These are phyloP conservation scores for Ambrosia trifida DNA, from an alignment of 129 eudicot genomes.

Conservation along the genomic window DNA sequence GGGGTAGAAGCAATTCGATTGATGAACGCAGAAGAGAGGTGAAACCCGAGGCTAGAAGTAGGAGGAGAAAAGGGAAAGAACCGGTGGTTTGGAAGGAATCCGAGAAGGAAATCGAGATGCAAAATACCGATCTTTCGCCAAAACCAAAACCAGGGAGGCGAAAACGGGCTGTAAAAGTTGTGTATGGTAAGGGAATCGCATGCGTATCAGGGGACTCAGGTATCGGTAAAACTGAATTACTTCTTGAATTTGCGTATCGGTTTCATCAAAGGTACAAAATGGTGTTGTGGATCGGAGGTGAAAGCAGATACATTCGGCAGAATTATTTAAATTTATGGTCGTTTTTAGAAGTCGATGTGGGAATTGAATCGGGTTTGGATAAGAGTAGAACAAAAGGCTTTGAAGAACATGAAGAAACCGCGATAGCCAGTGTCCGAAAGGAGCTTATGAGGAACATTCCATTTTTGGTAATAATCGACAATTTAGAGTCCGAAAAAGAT, in stretches of 20 bases:
- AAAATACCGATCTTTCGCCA: constrained; percentile 43
- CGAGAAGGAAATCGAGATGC: constrained; percentile 96
- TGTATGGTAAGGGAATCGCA: constrained; percentile 91
- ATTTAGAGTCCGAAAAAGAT: constrained; percentile 91
- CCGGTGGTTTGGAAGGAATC: constrained; percentile 94
- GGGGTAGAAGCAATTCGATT: constrained; percentile 72
- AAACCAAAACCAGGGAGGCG: constrained; percentile 57
- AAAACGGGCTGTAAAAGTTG: constrained; percentile 63
- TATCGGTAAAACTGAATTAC: constrained; percentile 91
- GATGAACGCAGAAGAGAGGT: constrained; percentile 59
- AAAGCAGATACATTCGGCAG: constrained; percentile 90
- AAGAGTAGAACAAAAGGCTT: constrained; percentile 80
- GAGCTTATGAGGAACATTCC: constrained; percentile 97
- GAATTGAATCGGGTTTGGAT: constrained; percentile 64
- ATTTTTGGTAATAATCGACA: constrained; percentile 77
- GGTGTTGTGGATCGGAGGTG: constrained; percentile 99
- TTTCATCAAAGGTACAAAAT: constrained; percentile 91
- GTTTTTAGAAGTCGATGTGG: constrained; percentile 81
- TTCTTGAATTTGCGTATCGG: constrained; percentile 86
- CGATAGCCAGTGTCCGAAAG: constrained; percentile 75
- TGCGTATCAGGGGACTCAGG: constrained; percentile 93
- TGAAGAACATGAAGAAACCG: constrained; percentile 97
- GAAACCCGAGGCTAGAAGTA: constrained; percentile 40
- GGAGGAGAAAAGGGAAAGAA: constrained; percentile 84
- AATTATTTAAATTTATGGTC: constrained; percentile 89